Conservation (phyloP, 2,329 filamentous ascomycete genomes). For the Phialophora tarda region DNA sequence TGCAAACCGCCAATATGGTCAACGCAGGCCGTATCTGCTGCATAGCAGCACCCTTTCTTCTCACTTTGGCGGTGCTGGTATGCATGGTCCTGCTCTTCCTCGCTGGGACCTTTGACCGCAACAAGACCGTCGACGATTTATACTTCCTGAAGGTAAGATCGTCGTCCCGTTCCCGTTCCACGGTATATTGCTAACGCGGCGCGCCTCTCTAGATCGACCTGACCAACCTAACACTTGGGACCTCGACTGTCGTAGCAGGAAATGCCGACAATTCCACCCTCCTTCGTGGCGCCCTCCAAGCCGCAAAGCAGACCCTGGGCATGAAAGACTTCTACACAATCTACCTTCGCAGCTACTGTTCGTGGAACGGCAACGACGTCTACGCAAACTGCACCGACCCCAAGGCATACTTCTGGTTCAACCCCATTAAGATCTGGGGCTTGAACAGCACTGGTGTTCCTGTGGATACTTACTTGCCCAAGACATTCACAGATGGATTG, state of each 20-base stretch:
- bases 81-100: constrained; percentile 66
- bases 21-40: constrained; percentile 80
- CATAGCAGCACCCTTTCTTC: constrained; percentile 82
- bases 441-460: constrained; percentile 60
- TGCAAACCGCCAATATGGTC: constrained; percentile 58
- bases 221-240: constrained; percentile 62
- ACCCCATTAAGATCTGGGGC: constrained; percentile 69
- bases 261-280: constrained; percentile 45
- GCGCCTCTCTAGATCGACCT: constrained; percentile 63
- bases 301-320: constrained; percentile 55
- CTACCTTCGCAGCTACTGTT: constrained; percentile 87
- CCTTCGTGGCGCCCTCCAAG: constrained; percentile 44
- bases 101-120: constrained; percentile 60
- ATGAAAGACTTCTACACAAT: constrained; percentile 81
- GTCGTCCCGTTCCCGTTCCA: not conserved
- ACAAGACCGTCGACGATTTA: constrained; percentile 54
- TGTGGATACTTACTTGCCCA: constrained; percentile 68
- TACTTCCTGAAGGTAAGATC: constrained; percentile 60
- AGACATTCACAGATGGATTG: constrained; percentile 69
- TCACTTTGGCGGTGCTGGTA: constrained; percentile 78
- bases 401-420: constrained; percentile 76
- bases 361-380: constrained; percentile 59
- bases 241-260: constrained; percentile 46
- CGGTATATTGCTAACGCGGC: not conserved
- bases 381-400: constrained; percentile 70